Conservation (phyloP, 192 early-diverging fungal genomes). For the Funneliformis mosseae region DNA sequence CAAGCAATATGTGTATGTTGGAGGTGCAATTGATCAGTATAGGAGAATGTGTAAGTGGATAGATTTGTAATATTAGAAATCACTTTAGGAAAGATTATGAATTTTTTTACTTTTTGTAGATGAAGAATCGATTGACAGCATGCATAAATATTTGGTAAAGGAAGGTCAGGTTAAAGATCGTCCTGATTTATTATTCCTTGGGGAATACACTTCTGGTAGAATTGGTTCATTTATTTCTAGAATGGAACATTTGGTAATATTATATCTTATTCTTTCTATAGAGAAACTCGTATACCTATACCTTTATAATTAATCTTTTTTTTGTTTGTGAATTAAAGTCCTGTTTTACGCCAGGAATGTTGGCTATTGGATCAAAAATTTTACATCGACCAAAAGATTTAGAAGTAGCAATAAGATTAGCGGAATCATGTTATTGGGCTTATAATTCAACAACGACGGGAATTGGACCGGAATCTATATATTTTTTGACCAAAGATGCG, state of each 20-base stretch:
- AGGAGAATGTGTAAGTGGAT: conserved; percentile 19
- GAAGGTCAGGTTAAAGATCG: conserved; percentile 20
- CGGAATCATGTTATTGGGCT: conserved; percentile 51
- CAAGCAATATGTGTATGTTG: conserved; percentile 55
- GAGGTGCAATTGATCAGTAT: conserved; percentile 1
- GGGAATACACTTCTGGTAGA: neutral
- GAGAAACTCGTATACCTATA: conserved; percentile 32
- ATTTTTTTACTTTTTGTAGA: conserved; percentile 30
- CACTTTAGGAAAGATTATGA: neutral
- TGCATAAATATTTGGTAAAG: conserved; percentile 40
- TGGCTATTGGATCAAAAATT: conserved; percentile 52
- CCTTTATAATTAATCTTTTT: neutral
- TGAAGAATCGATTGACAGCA: conserved; percentile 33
- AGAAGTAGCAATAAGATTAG: conserved; percentile 41
- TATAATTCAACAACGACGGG: conserved; percentile 52
- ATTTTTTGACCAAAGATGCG: conserved; percentile 29
- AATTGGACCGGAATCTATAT: conserved; percentile 53
- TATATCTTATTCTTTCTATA: neutral
- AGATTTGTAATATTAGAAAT: neutral
- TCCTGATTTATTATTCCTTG: conserved; percentile 36
- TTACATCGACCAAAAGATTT: conserved; percentile 42
- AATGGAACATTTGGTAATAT: conserved; percentile 44
- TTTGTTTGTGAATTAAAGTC: conserved; percentile 39
- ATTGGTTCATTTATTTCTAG: conserved; percentile 24
- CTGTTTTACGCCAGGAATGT: conserved; percentile 57